phyloP scores from a whole-genome alignment of 495 filamentous ascomycete species.

The Aspergillus egyptiacus region DNA sequence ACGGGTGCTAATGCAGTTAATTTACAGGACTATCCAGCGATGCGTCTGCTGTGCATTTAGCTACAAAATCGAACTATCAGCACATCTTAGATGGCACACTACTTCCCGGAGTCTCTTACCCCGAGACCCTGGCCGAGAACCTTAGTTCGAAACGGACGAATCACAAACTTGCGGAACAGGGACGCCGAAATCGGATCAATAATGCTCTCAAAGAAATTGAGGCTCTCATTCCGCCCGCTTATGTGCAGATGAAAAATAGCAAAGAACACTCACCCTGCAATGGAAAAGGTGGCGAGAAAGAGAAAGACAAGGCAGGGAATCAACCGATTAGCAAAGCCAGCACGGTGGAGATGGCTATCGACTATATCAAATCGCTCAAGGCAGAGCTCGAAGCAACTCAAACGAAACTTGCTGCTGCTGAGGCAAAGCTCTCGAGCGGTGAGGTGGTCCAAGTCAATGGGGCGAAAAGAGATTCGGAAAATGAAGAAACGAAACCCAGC shows the following conservation, averaged over 20 bases:
- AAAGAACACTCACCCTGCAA: constrained; percentile 31
- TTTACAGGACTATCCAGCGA: constrained; percentile 50
- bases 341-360: constrained; percentile 91
- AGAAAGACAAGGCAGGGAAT: constrained; percentile 42
- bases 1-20: constrained; percentile 6
- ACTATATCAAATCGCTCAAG: constrained; percentile 85
- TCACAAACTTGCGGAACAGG: constrained; percentile 97
- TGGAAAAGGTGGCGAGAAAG: constrained; percentile 36
- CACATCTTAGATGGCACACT: constrained; percentile 91
- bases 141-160: constrained; percentile 94
- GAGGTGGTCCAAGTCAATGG: constrained; percentile 8
- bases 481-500: neutral
- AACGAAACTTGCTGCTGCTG: constrained; percentile 56
- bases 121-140: constrained; percentile 82
- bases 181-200: constrained; percentile 91
- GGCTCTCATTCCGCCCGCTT: constrained; percentile 60
- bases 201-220: constrained; percentile 89
- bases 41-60: constrained; percentile 76
- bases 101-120: constrained; percentile 85
- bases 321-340: constrained; percentile 84
- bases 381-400: constrained; percentile 64
- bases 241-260: constrained; percentile 29
- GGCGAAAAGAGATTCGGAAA: neutral
- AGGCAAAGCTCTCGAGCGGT: constrained; percentile 43
- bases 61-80: constrained; percentile 96